phyloP scores from a whole-genome alignment of 768 basidiomycete genomes.

The Rhodotorula toruloides region DNA sequence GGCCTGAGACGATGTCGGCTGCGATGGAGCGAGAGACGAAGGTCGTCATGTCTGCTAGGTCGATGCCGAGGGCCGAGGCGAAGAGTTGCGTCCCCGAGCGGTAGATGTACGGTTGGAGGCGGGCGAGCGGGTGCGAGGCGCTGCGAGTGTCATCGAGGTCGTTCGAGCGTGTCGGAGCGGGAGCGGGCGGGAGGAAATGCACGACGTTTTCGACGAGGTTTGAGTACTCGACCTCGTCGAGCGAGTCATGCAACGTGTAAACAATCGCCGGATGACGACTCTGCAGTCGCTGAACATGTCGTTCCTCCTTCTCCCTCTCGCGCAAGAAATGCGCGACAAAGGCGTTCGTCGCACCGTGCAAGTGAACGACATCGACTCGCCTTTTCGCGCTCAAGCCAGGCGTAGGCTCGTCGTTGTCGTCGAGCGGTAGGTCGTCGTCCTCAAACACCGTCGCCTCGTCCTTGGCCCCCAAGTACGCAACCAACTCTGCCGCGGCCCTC shows the following conservation, averaged over 20 bases:
- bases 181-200: background rate
- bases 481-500: constrained; percentile 3
- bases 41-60: constrained; percentile 24
- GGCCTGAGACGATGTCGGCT: constrained; percentile 12
- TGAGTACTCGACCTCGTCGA: constrained; percentile 30
- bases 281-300: background rate
- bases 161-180: background rate
- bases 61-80: constrained; percentile 27
- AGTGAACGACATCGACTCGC: constrained; percentile 18
- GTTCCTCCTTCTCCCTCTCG: background rate
- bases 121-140: background rate
- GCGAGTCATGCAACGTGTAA: constrained; percentile 29
- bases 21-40: constrained; percentile 31
- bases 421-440: background rate
- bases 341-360: constrained; percentile 33
- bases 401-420: background rate
- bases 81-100: constrained; percentile 14
- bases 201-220: constrained; percentile 15
- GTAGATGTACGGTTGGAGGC: constrained; percentile 6
- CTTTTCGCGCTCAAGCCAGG: background rate
- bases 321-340: constrained; percentile 19
- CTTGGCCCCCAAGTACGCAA: constrained; percentile 1
- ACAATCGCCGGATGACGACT: constrained; percentile 9
- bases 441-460: background rate
- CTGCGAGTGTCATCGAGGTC: background rate